Conservation (phyloP, 73 alveolate species). For the Tetrahymena malaccensis region DNA sequence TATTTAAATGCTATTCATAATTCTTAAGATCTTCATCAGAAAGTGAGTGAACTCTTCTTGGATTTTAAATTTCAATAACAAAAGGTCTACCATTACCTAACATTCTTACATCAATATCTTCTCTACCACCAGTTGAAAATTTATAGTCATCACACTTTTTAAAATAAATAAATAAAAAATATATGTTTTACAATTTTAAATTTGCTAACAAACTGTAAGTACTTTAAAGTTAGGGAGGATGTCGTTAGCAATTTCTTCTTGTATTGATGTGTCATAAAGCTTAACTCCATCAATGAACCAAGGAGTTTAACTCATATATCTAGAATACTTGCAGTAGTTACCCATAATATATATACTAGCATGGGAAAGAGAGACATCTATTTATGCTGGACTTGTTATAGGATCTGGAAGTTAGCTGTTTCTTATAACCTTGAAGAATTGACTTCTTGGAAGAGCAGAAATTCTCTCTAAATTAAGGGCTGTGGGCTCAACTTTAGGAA, state of each 20-base stretch:
- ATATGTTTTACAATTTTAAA: constrained; percentile 23
- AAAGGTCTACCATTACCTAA: constrained; percentile 95
- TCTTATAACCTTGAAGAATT: background rate
- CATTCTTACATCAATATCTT: constrained; percentile 97
- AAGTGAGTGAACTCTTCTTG: constrained; percentile 48
- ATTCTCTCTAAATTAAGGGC: constrained; percentile 24
- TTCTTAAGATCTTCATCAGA: background rate
- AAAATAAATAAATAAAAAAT: constrained; percentile 2
- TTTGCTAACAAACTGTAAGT: background rate
- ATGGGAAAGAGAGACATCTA: constrained; percentile 37
- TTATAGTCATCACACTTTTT: constrained; percentile 11
- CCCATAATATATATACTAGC: constrained; percentile 72
- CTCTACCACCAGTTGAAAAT: constrained; percentile 88
- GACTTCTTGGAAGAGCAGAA: background rate
- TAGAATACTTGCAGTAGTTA: constrained; percentile 75
- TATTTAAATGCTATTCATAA: background rate
- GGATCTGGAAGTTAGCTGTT: background rate
- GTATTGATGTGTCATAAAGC: constrained; percentile 29
- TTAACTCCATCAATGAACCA: constrained; percentile 78
- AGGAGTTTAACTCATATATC: constrained; percentile 89
- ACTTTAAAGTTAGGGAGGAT: constrained; percentile 37
- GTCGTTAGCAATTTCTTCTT: constrained; percentile 37
- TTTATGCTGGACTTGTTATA: constrained; percentile 6
- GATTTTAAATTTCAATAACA: constrained; percentile 76
- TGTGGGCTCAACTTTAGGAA: constrained; percentile 5